Percentiles rank a stretch among this genome's conserved stretches.
phyloP scores from a whole-genome alignment of 345 rosid genomes.

The Rhodomyrtus tomentosa region DNA sequence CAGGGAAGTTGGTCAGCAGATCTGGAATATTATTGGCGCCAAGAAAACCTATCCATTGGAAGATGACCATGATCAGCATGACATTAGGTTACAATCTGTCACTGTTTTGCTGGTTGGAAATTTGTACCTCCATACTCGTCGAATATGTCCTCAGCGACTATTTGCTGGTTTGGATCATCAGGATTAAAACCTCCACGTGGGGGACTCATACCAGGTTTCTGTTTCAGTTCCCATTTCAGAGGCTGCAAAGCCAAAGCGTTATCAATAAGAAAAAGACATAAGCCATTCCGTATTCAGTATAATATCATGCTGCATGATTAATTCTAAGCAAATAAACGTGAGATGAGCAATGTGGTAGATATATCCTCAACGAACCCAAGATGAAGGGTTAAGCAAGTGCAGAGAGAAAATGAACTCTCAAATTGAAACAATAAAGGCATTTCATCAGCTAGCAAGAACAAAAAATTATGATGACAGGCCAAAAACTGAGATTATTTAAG shows the following conservation, averaged over 20 bases:
- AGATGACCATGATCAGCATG: neutral
- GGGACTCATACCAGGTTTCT: conserved; percentile 93
- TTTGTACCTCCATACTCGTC: conserved; percentile 92
- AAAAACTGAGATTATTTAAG: neutral
- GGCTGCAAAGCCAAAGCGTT: conserved; percentile 31
- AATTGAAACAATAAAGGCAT: neutral
- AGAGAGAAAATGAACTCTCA: neutral
- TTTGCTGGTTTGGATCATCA: conserved; percentile 92
- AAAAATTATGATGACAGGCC: neutral
- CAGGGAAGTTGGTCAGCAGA: conserved; percentile 35
- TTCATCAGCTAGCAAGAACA: neutral
- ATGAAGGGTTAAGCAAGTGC: neutral
- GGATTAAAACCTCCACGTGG: conserved; percentile 93
- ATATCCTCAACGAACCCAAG: neutral
- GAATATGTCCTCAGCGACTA: conserved; percentile 93
- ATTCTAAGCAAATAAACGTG: neutral
- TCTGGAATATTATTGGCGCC: conserved; percentile 46
- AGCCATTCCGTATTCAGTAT: neutral
- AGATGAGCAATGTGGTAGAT: neutral
- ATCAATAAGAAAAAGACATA: neutral
- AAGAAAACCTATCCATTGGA: conserved; percentile 57
- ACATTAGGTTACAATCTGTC: neutral
- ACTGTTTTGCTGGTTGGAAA: neutral
- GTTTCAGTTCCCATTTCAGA: conserved; percentile 95
- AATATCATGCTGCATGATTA: neutral